These are phyloP conservation scores for Clausena lansium DNA, from an alignment of 345 rosid species.

Conservation along the genomic window DNA sequence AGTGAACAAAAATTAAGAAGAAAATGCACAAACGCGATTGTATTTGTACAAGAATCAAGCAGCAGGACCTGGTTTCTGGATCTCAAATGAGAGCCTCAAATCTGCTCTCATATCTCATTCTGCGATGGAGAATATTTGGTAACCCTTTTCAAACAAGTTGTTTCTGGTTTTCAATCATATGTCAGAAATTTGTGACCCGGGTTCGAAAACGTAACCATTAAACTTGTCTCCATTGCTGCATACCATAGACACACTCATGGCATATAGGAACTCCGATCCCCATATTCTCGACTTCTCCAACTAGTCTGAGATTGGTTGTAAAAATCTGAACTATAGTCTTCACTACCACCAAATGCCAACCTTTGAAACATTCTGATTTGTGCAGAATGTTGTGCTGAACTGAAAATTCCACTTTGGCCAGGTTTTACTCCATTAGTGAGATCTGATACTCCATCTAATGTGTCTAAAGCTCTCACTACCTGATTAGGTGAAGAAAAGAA, in stretches of 20 bases:
- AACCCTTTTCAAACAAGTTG: neutral
- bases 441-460: constrained; percentile 66
- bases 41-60: constrained; percentile 21
- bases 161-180: neutral
- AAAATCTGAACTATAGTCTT: constrained; percentile 75
- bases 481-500: constrained; percentile 11
- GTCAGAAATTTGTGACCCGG: neutral
- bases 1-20: constrained; percentile 1
- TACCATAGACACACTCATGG: constrained; percentile 25
- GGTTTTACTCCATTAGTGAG: constrained; percentile 91
- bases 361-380: constrained; percentile 91
- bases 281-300: constrained; percentile 68
- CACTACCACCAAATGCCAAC: constrained; percentile 96
- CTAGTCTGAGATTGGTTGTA: constrained; percentile 67
- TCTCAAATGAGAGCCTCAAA: constrained; percentile 4
- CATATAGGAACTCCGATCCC: constrained; percentile 32
- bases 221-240: constrained; percentile 4
- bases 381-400: constrained; percentile 85
- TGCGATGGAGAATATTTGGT: neutral
- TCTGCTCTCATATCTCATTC: constrained; percentile 17
- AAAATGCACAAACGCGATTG: constrained; percentile 6
- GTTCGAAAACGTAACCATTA: constrained; percentile 2
- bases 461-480: constrained; percentile 90
- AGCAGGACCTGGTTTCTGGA: constrained; percentile 19
- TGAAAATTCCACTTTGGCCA: constrained; percentile 77